phyloP scores from a whole-genome alignment of 2,329 filamentous ascomycete species.

The Arthroderma sp. region DNA sequence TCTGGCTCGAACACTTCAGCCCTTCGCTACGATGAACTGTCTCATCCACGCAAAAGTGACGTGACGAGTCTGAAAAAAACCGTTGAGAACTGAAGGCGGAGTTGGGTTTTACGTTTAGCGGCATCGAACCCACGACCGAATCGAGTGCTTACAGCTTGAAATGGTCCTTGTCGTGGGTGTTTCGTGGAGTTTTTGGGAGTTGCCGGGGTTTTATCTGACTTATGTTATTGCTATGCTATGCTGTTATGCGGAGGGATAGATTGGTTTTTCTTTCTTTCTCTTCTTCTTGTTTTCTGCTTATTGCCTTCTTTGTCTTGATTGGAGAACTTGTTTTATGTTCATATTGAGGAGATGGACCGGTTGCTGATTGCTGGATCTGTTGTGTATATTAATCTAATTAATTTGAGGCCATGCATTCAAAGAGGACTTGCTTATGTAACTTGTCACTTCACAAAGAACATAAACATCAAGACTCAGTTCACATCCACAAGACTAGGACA shows the following conservation, averaged over 20 bases:
- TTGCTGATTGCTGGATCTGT: not conserved
- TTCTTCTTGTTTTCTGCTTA: not conserved
- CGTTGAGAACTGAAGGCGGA: not conserved
- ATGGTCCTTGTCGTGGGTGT: not conserved
- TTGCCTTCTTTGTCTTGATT: not conserved
- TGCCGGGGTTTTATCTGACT: not conserved
- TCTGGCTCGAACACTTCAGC: not conserved
- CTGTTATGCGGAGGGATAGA: conserved; percentile 3
- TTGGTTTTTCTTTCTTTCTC: not conserved
- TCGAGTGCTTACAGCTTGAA: not conserved
- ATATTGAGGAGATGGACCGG: not conserved
- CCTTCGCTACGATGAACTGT: not conserved
- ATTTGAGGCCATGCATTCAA: not conserved
- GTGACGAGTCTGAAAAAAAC: not conserved
- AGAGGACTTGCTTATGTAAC: too few species aligned
- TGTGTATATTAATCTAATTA: not conserved
- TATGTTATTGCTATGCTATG: not conserved
- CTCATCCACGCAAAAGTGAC: not conserved
- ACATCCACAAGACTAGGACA: too few species aligned
- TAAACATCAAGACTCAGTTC: too few species aligned
- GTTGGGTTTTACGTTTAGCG: not conserved
- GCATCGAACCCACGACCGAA: not conserved
- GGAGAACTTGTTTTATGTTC: too few species aligned
- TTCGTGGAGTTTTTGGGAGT: not conserved
- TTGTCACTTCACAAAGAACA: too few species aligned